Evolutionary conservation across 192 early-diverging fungal genomes (phyloP).

Genomic region (Podila epigama): DNA sequence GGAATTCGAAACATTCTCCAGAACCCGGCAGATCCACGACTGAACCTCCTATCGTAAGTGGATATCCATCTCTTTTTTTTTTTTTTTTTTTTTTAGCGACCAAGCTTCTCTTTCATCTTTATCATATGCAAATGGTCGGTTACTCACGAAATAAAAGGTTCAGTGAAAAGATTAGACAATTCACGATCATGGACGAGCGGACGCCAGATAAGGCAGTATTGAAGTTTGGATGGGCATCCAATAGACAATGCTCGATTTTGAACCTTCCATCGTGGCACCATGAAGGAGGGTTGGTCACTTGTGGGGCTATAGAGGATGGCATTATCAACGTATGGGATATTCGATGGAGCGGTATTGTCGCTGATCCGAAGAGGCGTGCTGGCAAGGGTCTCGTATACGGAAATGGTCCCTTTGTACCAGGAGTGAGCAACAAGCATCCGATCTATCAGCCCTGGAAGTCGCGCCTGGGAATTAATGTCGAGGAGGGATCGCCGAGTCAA

Average conservation of each 20-base stretch:
- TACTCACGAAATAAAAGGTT: no score
- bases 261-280: slow-evolving; percentile 30
- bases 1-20: slow-evolving; percentile 7
- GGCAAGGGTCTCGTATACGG: slow-evolving; percentile 12
- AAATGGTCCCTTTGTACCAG: slow-evolving; percentile 2
- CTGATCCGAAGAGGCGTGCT: background rate
- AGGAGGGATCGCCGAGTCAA: slow-evolving; percentile 15
- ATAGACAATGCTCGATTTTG: background rate
- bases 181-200: slow-evolving; percentile 19
- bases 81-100: slow-evolving; percentile 4
- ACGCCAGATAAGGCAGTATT: background rate
- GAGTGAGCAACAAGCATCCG: background rate
- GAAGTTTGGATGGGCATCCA: background rate
- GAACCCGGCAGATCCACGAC: slow-evolving; percentile 22
- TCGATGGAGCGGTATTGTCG: slow-evolving; percentile 17
- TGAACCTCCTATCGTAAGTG: slow-evolving; percentile 33
- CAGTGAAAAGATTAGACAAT: slow-evolving; percentile 1
- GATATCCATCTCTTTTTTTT: background rate
- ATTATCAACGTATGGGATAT: slow-evolving; percentile 32
- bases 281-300: slow-evolving; percentile 24
- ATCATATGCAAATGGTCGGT: no score
- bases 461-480: background rate
- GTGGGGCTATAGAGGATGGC: slow-evolving; percentile 5
- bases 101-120: no score
- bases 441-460: slow-evolving; percentile 5